These are phyloP conservation scores for Fusarium tricinctum DNA, from an alignment of 2,329 filamentous ascomycete genomes.

Conservation along the genomic window DNA sequence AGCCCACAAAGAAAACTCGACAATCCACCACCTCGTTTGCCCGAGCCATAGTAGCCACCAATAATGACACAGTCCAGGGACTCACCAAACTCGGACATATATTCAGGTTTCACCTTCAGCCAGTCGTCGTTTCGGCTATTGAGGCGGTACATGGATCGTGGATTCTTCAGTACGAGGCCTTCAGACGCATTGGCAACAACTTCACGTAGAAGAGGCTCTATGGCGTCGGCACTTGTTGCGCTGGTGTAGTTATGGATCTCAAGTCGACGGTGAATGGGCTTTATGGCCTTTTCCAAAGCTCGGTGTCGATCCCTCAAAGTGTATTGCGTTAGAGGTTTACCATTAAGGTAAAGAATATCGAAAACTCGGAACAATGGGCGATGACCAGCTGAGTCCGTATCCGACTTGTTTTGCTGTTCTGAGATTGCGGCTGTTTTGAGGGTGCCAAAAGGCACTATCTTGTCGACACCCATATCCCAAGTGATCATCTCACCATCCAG, in stretches of 20 bases:
- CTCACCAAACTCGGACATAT: slow-evolving; percentile 97
- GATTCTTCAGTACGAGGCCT: slow-evolving; percentile 94
- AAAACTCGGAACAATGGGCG: slow-evolving; percentile 89
- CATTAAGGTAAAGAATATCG: slow-evolving; percentile 92
- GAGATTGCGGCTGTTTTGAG: slow-evolving; percentile 90
- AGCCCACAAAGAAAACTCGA: slow-evolving; percentile 94
- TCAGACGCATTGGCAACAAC: slow-evolving; percentile 91
- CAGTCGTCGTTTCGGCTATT: slow-evolving; percentile 95
- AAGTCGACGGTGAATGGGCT: slow-evolving; percentile 78
- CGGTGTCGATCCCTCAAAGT: slow-evolving; percentile 83
- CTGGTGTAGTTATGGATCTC: slow-evolving; percentile 83
- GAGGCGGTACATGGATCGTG: slow-evolving; percentile 84
- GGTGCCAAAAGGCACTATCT: slow-evolving; percentile 90
- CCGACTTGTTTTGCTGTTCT: slow-evolving; percentile 75
- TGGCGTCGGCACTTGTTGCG: slow-evolving; percentile 76
- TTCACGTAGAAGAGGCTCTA: slow-evolving; percentile 83
- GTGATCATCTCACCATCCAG: slow-evolving; percentile 99
- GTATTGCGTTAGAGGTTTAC: slow-evolving; percentile 82
- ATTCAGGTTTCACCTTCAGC: slow-evolving; percentile 99
- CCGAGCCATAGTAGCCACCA: slow-evolving; percentile 93
- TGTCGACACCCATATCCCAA: slow-evolving; percentile 90
- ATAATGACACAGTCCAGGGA: slow-evolving; percentile 90
- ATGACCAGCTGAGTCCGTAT: slow-evolving; percentile 62
- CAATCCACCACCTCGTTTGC: slow-evolving; percentile 83
- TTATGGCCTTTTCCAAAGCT: slow-evolving; percentile 80